Percentiles rank a stretch among this genome's conserved stretches.
These are phyloP conservation scores for Coniochaeta ligniaria DNA, from an alignment of 2,329 filamentous ascomycete genomes.

Conservation along the genomic window DNA sequence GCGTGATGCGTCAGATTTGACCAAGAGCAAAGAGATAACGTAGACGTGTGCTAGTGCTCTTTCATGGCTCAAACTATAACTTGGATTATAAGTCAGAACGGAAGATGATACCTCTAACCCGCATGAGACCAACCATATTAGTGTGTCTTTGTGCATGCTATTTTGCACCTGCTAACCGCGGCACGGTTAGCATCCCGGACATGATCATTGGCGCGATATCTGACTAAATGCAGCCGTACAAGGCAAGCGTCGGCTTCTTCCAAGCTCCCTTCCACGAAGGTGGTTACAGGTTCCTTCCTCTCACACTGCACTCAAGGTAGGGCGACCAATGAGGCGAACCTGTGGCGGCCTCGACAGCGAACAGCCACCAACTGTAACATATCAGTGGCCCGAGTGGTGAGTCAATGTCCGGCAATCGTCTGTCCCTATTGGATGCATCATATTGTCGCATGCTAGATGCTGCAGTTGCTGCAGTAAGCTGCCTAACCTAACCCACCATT, in stretches of 20 bases:
- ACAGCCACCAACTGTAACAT: background rate
- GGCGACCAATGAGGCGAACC: background rate
- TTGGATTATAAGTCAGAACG: no score
- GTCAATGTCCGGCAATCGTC: background rate
- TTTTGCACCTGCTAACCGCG: background rate
- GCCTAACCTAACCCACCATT: background rate
- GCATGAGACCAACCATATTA: no score
- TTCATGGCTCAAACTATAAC: no score
- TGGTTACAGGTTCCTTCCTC: background rate
- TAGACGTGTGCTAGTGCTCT: no score
- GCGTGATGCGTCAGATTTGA: no score
- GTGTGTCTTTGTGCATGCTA: no score
- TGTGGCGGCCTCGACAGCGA: background rate
- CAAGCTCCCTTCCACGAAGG: background rate
- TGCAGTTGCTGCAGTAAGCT: background rate
- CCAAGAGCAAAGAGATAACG: no score
- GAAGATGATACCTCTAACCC: no score
- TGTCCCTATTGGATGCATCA: background rate
- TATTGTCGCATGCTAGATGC: background rate
- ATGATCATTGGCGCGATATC: background rate
- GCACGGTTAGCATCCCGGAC: background rate
- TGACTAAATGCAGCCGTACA: background rate
- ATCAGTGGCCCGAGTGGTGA: background rate
- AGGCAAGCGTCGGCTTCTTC: background rate
- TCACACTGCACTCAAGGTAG: background rate